These are phyloP conservation scores for Letharia lupina DNA, from an alignment of 495 filamentous ascomycete genomes.

Conservation along the genomic window DNA sequence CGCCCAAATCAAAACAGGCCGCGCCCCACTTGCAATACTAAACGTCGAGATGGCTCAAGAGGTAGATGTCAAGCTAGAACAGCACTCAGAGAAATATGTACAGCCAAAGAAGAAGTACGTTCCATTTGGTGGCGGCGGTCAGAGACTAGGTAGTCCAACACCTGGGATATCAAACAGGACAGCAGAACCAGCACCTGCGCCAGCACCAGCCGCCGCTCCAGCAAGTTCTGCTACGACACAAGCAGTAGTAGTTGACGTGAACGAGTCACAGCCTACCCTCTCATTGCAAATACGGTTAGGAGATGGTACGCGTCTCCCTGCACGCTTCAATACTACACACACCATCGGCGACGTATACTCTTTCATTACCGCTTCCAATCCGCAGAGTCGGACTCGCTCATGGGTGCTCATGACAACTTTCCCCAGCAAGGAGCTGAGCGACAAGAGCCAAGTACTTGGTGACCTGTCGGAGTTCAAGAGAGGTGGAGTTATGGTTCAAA, in stretches of 20 bases:
- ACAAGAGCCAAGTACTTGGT: slow-evolving; percentile 58
- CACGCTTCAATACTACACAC: slow-evolving; percentile 84
- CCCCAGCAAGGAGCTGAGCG: slow-evolving; percentile 83
- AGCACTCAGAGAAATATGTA: slow-evolving; percentile 77
- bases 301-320: slow-evolving; percentile 76
- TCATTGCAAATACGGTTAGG: slow-evolving; percentile 82
- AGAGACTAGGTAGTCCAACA: slow-evolving; percentile 85
- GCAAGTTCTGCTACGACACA: slow-evolving; percentile 30
- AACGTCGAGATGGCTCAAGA: slow-evolving; percentile 77
- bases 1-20: slow-evolving; percentile 74
- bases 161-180: slow-evolving; percentile 47
- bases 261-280: slow-evolving; percentile 68
- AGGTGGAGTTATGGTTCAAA: slow-evolving; percentile 79
- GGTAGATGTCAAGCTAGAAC: slow-evolving; percentile 82
- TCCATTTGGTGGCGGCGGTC: slow-evolving; percentile 74
- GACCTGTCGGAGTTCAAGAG: slow-evolving; percentile 78
- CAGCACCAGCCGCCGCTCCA: slow-evolving; percentile 29
- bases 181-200: slow-evolving; percentile 36
- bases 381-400: slow-evolving; percentile 46
- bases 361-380: slow-evolving; percentile 65
- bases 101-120: slow-evolving; percentile 77
- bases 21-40: slow-evolving; percentile 81
- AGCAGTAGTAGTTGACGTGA: slow-evolving; percentile 42
- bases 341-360: slow-evolving; percentile 86
- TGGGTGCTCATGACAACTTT: slow-evolving; percentile 94